Base-by-base conservation (phyloP, 805 yeast genomes). In the Candida jianshihensis region DNA sequence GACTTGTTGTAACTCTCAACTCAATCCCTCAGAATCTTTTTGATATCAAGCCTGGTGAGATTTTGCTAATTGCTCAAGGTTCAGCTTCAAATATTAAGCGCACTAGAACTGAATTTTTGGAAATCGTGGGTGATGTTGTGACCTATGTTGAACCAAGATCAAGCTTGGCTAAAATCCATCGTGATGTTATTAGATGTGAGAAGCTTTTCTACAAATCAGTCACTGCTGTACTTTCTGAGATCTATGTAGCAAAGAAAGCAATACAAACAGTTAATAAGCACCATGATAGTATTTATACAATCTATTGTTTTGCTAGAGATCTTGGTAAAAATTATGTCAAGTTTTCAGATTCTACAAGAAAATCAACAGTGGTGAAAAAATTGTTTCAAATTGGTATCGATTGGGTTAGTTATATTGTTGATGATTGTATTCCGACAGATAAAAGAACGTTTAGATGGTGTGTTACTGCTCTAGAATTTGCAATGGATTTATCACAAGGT, bases 361-460 rank as follows among this genome's bases (percentile, higher is more conserved):
- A 85, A 43, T 76, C 89, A 0, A 70, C 75, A 0, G 71, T 88
- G 9, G 78, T 87, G 19, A 64, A 81, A 61, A 75, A 77, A 47
- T 70, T 92, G 54, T 76, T 92, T 21, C 76, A 78, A 39, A 60
- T 87, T 42, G 75, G 94, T 31, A 76, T 88, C 30, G 90, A 83
- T 37, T 92, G 98, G 98, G 81, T 92, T 14, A 75, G 87, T 38
- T 90, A 88, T 53, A 77, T 92, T 19, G 87, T 90, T 41, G 96
- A 92, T 57, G 97, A 90, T 52, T 92, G 98, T 63, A 78, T 79
- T 13, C 96, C 97, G 1, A 81, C 95, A 0, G 97, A 90, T 47
- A 73, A 82, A 37, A 83, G 79, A 49, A 90, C 97, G 0, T 92
- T 92, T 54, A 69, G 95, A 49, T 92, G 97, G 96, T 87, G 96